These are phyloP conservation scores for Galeopsis tetrahit DNA, from an alignment of 257 asterid genomes.

Conservation along the genomic window DNA sequence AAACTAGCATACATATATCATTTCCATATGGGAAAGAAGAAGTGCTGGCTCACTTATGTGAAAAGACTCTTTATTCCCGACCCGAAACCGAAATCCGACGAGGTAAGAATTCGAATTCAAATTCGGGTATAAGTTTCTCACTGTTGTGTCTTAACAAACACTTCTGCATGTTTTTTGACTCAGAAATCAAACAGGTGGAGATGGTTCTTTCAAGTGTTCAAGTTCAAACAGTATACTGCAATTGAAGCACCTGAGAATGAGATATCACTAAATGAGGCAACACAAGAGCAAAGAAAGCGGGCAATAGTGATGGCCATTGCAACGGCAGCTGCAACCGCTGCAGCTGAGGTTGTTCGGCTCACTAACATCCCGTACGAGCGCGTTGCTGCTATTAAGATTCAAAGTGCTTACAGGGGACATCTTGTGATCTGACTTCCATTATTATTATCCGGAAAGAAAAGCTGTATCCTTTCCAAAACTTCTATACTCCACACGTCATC, in stretches of 20 bases:
- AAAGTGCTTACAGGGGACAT: conserved; percentile 69
- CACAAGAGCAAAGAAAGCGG: conserved; percentile 69
- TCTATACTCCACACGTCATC: conserved; percentile 17
- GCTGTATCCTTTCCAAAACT: background rate
- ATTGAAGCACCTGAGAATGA: conserved; percentile 61
- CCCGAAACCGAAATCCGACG: conserved; percentile 58
- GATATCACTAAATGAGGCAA: conserved; percentile 55
- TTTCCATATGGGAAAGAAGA: conserved; percentile 67
- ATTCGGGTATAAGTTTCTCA: background rate
- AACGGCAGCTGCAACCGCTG: conserved; percentile 89
- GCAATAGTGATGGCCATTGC: conserved; percentile 81
- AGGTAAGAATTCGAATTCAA: conserved; percentile 43
- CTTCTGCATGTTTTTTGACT: background rate
- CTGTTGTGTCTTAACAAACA: background rate
- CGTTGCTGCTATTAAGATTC: conserved; percentile 64
- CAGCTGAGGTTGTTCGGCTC: conserved; percentile 85
- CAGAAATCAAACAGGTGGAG: conserved; percentile 67
- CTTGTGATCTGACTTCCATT: conserved; percentile 53
- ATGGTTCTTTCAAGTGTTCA: conserved; percentile 59
- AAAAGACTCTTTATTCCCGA: conserved; percentile 64
- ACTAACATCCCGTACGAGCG: conserved; percentile 45
- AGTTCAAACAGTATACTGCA: conserved; percentile 53
- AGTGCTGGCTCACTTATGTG: conserved; percentile 72
- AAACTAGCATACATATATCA: background rate
- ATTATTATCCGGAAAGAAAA: background rate